A percentile compares a stretch with the other conserved stretches of the same genome.
phyloP scores from a whole-genome alignment of 192 early-diverging fungal genomes.

The Hyaloraphidium curvatum region DNA sequence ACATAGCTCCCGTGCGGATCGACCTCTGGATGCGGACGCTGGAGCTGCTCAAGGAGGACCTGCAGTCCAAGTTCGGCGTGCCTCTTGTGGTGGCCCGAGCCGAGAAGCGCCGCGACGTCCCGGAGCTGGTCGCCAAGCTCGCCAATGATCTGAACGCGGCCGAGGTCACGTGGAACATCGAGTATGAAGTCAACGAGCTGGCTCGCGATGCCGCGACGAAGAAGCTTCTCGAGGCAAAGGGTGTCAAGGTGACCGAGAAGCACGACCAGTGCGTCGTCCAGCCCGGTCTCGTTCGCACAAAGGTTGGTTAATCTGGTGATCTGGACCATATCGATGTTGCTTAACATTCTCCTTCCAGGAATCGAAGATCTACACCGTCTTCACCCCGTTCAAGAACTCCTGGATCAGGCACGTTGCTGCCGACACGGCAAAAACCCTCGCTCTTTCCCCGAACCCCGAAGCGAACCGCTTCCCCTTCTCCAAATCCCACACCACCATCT shows the following conservation, averaged over 20 bases:
- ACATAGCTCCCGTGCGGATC: constrained; percentile 27
- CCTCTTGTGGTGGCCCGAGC: constrained; percentile 34
- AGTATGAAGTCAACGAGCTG: neutral
- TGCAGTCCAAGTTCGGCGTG: constrained; percentile 16
- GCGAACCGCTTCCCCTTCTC: neutral
- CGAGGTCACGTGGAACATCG: neutral
- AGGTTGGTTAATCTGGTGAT: no score
- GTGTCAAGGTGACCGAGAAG: neutral
- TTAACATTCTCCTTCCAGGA: constrained; percentile 4
- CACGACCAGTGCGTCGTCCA: constrained; percentile 39
- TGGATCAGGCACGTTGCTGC: constrained; percentile 19
- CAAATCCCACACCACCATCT: neutral
- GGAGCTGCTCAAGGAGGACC: constrained; percentile 10
- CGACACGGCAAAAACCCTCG: constrained; percentile 9
- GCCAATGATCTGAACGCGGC: neutral
- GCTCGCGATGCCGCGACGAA: neutral
- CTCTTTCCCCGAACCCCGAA: neutral
- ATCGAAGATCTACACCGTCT: constrained; percentile 21
- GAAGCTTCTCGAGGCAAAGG: neutral
- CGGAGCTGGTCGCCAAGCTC: constrained; percentile 4
- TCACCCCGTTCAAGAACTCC: constrained; percentile 22
- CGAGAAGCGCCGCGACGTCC: constrained; percentile 17
- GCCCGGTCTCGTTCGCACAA: constrained; percentile 26
- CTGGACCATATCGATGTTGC: neutral
- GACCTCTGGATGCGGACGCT: constrained; percentile 32